Evolutionary conservation across 768 basidiomycete species (phyloP).

Genomic region (Tulasnella sp.): DNA sequence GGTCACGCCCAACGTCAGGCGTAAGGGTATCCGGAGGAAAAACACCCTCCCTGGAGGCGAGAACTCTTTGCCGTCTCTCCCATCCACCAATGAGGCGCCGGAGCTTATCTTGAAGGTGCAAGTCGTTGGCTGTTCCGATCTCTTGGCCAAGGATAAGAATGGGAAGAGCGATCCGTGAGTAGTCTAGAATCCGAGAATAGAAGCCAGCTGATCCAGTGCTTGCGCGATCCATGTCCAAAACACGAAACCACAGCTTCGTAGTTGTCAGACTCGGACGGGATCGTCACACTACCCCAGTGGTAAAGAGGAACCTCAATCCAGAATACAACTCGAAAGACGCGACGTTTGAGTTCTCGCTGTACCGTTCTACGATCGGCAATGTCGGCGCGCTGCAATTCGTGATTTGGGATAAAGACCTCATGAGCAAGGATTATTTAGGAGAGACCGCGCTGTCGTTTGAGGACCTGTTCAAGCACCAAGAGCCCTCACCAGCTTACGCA

Average conservation of each 20-base stretch:
- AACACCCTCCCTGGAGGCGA: background rate
- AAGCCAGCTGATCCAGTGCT: background rate
- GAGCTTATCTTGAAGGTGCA: conserved; percentile 57
- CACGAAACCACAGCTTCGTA: conserved; percentile 44
- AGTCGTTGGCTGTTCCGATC: conserved; percentile 49
- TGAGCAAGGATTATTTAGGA: conserved; percentile 89
- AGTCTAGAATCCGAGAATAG: background rate
- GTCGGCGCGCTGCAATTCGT: conserved; percentile 73
- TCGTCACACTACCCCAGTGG: conserved; percentile 60
- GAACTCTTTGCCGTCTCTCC: background rate
- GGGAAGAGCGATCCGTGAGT: conserved; percentile 71
- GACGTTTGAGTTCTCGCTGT: conserved; percentile 84
- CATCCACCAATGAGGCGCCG: conserved; percentile 39
- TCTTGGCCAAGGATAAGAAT: conserved; percentile 53
- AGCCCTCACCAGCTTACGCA: conserved; percentile 27
- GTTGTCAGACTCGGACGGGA: conserved; percentile 49
- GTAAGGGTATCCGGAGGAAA: conserved; percentile 2
- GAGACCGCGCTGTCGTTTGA: conserved; percentile 70
- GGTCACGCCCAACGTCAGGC: conserved; percentile 3
- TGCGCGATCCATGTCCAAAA: background rate
- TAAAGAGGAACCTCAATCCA: conserved; percentile 63
- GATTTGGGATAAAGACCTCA: conserved; percentile 83
- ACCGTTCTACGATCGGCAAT: conserved; percentile 58
- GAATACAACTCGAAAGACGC: conserved; percentile 53
- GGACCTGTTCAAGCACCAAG: conserved; percentile 59